Base-by-base conservation (phyloP, 805 yeast genomes). In the Starmerella kuoi region DNA sequence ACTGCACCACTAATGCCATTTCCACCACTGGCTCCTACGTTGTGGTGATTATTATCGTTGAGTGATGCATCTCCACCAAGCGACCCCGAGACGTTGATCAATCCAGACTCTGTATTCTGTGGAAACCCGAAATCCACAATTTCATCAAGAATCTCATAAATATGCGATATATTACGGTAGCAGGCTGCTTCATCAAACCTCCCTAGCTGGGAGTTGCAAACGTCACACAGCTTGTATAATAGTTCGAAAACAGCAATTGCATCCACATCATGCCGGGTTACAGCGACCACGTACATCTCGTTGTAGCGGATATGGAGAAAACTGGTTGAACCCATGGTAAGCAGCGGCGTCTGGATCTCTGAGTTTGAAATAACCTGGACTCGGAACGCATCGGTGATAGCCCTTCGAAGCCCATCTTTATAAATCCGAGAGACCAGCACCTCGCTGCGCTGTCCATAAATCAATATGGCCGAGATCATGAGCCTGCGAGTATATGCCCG, bases 271-370 rank as follows among this genome's bases (percentile, higher is more conserved):
- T 85, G 78, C 48, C 96, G 71, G 1, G 93, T 75, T n/a, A 87
- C 86, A 0, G 87, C 94, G 9, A 87, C 94, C 7, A 85, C 54
- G 80, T 93, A 91, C 14, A 88, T 53, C 38, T 69, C 65, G 12
- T 68, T 66, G 44, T 67, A 65, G 49, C 73, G 74, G 37, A 83
- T 77, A 55, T 85, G 87, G 41, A 85, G 69, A 57, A 88, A 91
- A 0, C 95, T 79, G 0, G 97, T 91, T 0, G 94, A 83, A 1
- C 97, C 97, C 34, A 91, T 63, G 0, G 97, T 91, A 34, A 88
- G 63, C 1, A 81, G 69, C 0, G 91, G 88, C 0, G 84, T 72
- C 20, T 37, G 17, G n/a, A 68, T 63, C 19, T 72, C 77, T 3
- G 72, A 66, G 43, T 78, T 72, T 40, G 82, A 68, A 32, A 88